Evolutionary conservation across 805 yeast species (phyloP), one percentile per base, ranked within the genome.

Genomic region (Kuraishia hungarica): DNA sequence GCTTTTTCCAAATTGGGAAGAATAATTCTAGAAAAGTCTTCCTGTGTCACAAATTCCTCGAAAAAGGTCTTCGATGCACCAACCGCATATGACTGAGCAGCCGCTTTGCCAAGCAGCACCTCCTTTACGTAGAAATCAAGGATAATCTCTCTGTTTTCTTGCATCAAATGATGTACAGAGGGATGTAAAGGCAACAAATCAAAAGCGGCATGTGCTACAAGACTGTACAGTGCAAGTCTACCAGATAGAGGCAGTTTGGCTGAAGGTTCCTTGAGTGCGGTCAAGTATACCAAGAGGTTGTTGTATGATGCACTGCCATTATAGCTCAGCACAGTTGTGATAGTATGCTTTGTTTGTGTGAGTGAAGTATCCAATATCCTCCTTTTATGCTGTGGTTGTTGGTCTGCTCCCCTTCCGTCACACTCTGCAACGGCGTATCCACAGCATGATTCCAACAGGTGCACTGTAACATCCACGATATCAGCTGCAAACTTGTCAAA

Each of bases 1-100:
- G 92, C 80, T 64, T 87, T 89, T 62, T 88, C 92, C 52, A 92
- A 62, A 20, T 79, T 76, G 1, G 96, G 89, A 6, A 82, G 68
- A 19, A 87, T 62, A 6, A 59, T 53, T 1, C 68, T 58, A 21
- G 64, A 66, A 53, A 84, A 73, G 2, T 68, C 64, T 0, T 68
- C 73, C 19, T 70, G 68, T 8, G 68, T 61, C 17, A 84, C 62
- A 58, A 72, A 77, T 39, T 76, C 76, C 19, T 65, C 62, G 23
- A 83, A 66, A 59, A 81, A 80, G 6, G 70, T 66, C n/a, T 73
- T 74, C 52, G 84, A 72, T 21, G 67, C 59, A n/a, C 59, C 57
- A 64, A 76, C 56, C 56, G 72, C 56, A 63, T 65, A 56, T 11
- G 63, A 60, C 2, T 75, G 65, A 6, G 80, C 75, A 1, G 78